A percentile compares a stretch with the other conserved stretches of the same genome.
phyloP scores from a whole-genome alignment of 345 rosid species.

The Arabidopsis suecica region DNA sequence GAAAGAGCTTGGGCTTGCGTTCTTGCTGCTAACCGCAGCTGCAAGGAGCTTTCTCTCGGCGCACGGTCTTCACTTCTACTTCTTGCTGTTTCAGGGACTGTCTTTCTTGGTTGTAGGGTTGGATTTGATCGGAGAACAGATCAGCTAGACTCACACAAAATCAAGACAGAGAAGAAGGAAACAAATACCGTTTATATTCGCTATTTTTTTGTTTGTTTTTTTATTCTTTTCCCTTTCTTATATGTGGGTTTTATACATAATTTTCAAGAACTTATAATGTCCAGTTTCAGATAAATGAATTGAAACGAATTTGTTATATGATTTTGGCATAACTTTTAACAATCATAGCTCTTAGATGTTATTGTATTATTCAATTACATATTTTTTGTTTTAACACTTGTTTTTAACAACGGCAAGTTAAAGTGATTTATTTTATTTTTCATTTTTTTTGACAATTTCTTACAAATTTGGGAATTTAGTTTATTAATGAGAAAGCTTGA shows the following conservation, averaged over 20 bases:
- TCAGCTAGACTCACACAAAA: slow-evolving; percentile 48
- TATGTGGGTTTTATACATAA: slow-evolving; percentile 45
- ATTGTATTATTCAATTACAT: neutral
- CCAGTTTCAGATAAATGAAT: slow-evolving; percentile 39
- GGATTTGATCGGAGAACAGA: slow-evolving; percentile 95
- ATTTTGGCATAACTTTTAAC: neutral
- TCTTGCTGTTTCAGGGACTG: slow-evolving; percentile 85
- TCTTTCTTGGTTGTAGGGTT: slow-evolving; percentile 81
- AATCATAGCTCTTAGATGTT: slow-evolving; percentile 11
- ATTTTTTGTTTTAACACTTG: neutral
- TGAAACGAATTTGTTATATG: slow-evolving; percentile 37
- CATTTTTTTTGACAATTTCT: neutral
- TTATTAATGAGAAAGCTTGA: neutral
- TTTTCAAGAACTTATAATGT: slow-evolving; percentile 39
- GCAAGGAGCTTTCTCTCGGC: slow-evolving; percentile 82
- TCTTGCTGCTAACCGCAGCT: slow-evolving; percentile 80
- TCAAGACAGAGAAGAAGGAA: slow-evolving; percentile 12
- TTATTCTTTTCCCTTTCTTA: slow-evolving; percentile 38
- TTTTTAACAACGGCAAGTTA: too few species aligned
- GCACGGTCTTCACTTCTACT: slow-evolving; percentile 93
- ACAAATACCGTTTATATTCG: slow-evolving; percentile 28
- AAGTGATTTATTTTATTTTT: too few species aligned
- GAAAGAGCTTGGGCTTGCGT: slow-evolving; percentile 85
- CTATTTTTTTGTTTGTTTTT: slow-evolving; percentile 41
- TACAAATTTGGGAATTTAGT: neutral